Conservation (phyloP, 805 yeast species). For the Metschnikowia reukaufii region DNA sequence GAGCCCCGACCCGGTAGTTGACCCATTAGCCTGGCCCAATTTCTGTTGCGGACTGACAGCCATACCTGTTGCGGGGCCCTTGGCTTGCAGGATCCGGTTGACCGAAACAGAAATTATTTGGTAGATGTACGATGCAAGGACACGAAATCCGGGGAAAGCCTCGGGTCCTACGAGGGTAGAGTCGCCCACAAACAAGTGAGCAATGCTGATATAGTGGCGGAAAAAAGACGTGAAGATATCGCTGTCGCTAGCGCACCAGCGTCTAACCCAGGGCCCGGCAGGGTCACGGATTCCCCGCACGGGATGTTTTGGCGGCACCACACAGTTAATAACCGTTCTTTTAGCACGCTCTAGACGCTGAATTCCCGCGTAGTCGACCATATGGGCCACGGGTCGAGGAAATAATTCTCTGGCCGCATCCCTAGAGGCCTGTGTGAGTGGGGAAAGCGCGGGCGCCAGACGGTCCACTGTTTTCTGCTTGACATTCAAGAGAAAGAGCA, state of each 20-base stretch:
- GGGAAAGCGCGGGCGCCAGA: slow-evolving; percentile 6
- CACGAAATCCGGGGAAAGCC: slow-evolving; percentile 42
- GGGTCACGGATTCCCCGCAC: slow-evolving; percentile 55
- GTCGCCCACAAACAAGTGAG: slow-evolving; percentile 13
- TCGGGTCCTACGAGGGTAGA: slow-evolving; percentile 7
- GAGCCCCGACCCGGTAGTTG: slow-evolving; percentile 6
- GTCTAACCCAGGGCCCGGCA: slow-evolving; percentile 59
- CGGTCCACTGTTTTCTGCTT: slow-evolving; percentile 46
- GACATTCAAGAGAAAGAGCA: slow-evolving; percentile 56
- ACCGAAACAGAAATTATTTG: slow-evolving; percentile 42
- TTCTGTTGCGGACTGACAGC: neutral
- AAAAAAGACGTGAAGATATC: slow-evolving; percentile 62
- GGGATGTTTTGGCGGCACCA: slow-evolving; percentile 43
- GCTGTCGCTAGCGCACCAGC: slow-evolving; percentile 59
- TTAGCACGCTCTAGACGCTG: slow-evolving; percentile 31
- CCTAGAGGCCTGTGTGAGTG: slow-evolving; percentile 1
- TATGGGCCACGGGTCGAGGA: slow-evolving; percentile 31
- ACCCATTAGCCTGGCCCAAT: neutral
- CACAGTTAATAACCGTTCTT: slow-evolving; percentile 31
- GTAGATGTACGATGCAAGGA: slow-evolving; percentile 46
- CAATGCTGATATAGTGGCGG: slow-evolving; percentile 51
- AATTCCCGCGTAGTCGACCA: slow-evolving; percentile 35
- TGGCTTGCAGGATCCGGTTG: slow-evolving; percentile 14
- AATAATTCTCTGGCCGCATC: slow-evolving; percentile 19
- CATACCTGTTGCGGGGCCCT: slow-evolving; percentile 6